phyloP scores from a whole-genome alignment of 768 basidiomycete genomes.

The Coprinellus micaceus region DNA sequence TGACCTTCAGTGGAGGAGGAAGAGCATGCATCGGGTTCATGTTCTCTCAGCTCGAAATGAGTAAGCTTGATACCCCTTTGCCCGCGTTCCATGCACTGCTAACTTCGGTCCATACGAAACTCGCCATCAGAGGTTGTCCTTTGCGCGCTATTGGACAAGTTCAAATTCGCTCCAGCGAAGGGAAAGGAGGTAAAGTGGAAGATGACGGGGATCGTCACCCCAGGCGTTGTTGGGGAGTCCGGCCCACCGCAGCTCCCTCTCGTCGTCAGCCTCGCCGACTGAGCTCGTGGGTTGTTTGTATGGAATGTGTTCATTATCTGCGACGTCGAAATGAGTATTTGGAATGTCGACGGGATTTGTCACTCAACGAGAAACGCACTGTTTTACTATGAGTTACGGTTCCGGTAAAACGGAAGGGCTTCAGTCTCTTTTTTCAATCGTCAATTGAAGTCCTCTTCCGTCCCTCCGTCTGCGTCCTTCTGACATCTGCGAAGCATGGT shows the following conservation, averaged over 20 bases:
- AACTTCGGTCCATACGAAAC: not conserved
- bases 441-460: too few relatives aligned
- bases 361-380: too few relatives aligned
- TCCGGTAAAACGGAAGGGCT: too few relatives aligned
- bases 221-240: slow-evolving; percentile 3
- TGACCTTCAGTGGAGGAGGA: slow-evolving; percentile 45
- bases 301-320: too few relatives aligned
- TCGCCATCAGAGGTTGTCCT: slow-evolving; percentile 27
- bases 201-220: slow-evolving; percentile 21
- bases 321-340: too few relatives aligned
- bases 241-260: not conserved
- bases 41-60: slow-evolving; percentile 28
- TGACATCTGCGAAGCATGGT: too few relatives aligned
- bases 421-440: too few relatives aligned
- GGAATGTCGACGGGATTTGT: too few relatives aligned
- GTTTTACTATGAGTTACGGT: too few relatives aligned
- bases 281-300: too few relatives aligned
- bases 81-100: not conserved
- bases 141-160: slow-evolving; percentile 22
- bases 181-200: slow-evolving; percentile 29
- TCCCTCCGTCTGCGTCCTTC: too few relatives aligned
- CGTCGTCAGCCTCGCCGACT: not conserved
- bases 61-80: slow-evolving; percentile 6
- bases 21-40: slow-evolving; percentile 37
- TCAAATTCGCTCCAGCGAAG: slow-evolving; percentile 25